phyloP scores from a whole-genome alignment of 2,329 filamentous ascomycete species.

The Fusarium sp. region DNA sequence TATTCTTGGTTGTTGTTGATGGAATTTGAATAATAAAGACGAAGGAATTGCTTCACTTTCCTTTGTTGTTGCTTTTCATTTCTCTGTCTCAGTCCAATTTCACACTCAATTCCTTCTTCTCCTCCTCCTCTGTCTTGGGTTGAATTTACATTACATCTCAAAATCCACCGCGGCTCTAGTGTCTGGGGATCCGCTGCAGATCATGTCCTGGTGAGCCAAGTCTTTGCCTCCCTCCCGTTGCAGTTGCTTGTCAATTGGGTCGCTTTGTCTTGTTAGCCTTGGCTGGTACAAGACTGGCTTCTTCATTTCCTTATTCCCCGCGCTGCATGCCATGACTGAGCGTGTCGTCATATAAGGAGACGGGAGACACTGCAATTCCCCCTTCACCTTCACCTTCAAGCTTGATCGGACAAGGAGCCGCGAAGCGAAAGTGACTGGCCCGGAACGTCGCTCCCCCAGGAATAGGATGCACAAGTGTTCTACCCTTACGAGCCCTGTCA shows the following conservation, averaged over 20 bases:
- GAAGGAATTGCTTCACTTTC: neutral
- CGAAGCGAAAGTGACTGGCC: conserved; percentile 10
- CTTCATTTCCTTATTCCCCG: conserved; percentile 29
- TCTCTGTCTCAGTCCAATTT: conserved; percentile 21
- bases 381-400: neutral
- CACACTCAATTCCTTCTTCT: conserved; percentile 23
- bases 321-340: neutral
- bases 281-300: too few species aligned
- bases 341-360: conserved; percentile 32
- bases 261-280: conserved; percentile 21
- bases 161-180: conserved; percentile 33
- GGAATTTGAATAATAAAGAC: conserved; percentile 3
- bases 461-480: neutral
- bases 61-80: neutral
- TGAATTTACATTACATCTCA: conserved; percentile 8
- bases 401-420: conserved; percentile 31
- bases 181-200: conserved; percentile 40
- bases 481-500: conserved; percentile 21
- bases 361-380: conserved; percentile 7
- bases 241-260: conserved; percentile 24
- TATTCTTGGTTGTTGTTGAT: neutral
- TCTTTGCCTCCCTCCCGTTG: conserved; percentile 33
- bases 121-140: conserved; percentile 10
- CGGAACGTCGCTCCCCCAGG: conserved; percentile 11
- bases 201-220: conserved; percentile 46